Evolutionary conservation across 129 eudicot species (phyloP).

Genomic region (Centaurea solstitialis): DNA sequence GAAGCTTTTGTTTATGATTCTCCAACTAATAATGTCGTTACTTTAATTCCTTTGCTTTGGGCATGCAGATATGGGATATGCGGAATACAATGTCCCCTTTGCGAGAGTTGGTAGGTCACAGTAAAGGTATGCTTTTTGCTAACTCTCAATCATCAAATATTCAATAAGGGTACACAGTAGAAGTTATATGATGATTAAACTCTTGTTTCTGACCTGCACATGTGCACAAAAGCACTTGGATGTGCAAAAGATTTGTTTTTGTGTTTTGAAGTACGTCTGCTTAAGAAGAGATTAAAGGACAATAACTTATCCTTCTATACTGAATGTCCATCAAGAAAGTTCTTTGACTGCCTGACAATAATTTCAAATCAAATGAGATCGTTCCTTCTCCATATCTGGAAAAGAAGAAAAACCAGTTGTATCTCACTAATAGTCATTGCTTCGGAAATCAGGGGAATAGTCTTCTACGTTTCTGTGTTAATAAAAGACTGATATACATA

Average conservation of each 20-base stretch:
- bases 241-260: neutral
- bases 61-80: conserved; percentile 94
- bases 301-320: neutral
- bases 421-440: neutral
- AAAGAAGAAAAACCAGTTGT: neutral
- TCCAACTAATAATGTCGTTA: neutral
- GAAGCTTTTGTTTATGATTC: neutral
- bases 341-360: too few relatives aligned
- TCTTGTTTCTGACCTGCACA: neutral
- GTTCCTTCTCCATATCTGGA: neutral
- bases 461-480: neutral
- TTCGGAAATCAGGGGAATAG: neutral
- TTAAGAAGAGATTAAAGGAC: neutral
- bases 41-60: conserved; percentile 10
- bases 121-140: conserved; percentile 61
- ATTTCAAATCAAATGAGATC: neutral
- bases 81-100: conserved; percentile 88
- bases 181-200: neutral
- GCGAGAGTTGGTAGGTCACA: conserved; percentile 86
- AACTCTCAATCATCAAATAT: neutral
- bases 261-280: neutral
- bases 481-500: neutral
- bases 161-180: neutral
- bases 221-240: neutral
- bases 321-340: neutral